Evolutionary conservation across 441 rosid species (phyloP).

Genomic region (Codiaeum variegatum): DNA sequence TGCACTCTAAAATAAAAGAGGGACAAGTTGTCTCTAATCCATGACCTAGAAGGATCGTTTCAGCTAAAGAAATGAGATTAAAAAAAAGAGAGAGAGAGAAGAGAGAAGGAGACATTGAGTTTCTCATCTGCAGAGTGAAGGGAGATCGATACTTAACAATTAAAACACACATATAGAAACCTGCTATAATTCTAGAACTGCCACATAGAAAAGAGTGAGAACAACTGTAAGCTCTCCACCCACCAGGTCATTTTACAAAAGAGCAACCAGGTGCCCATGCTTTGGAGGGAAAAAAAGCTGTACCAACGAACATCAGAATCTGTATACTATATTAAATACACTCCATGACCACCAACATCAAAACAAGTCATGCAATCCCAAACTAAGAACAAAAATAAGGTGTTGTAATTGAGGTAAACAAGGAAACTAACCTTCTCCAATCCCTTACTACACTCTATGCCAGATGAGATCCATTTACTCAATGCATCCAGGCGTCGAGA

Average conservation of each 20-base stretch:
- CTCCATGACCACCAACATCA: slow-evolving; percentile 17
- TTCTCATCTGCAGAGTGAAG: neutral
- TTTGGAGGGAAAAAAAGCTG: slow-evolving; percentile 29
- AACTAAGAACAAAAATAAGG: slow-evolving; percentile 9
- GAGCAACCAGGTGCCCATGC: slow-evolving; percentile 28
- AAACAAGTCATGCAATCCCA: slow-evolving; percentile 10
- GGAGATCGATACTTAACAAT: neutral
- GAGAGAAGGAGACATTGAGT: neutral
- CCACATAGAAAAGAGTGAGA: slow-evolving; percentile 17
- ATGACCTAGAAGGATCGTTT: neutral
- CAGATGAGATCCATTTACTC: slow-evolving; percentile 41
- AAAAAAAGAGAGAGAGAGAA: neutral
- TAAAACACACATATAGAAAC: neutral
- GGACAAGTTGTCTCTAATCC: neutral
- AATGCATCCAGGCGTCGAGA: slow-evolving; percentile 46
- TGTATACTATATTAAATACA: slow-evolving; percentile 21
- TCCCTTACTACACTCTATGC: slow-evolving; percentile 38
- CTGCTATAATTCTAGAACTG: slow-evolving; percentile 6
- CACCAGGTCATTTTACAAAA: slow-evolving; percentile 32
- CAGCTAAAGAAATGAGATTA: neutral
- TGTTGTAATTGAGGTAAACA: neutral
- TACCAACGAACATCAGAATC: slow-evolving; percentile 26
- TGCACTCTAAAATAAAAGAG: neutral
- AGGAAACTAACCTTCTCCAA: slow-evolving; percentile 49
- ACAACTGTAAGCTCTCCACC: slow-evolving; percentile 25